These are phyloP conservation scores for Plasmodium inui DNA, from an alignment of 169 alveolate genomes.

Conservation along the genomic window DNA sequence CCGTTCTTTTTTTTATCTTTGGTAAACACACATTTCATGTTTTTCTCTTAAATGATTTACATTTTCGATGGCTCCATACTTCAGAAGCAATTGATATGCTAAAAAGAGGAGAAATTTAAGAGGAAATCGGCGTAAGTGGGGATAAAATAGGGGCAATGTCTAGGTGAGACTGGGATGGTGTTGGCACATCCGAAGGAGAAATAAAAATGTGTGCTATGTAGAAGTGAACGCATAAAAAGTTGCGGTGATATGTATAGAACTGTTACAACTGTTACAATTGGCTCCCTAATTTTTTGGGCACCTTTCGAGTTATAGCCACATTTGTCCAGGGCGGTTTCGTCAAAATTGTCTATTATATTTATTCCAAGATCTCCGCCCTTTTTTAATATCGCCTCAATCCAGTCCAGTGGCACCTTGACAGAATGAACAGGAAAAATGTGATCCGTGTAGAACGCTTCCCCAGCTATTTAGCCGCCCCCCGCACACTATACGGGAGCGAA, in stretches of 20 bases:
- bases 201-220: not conserved
- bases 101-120: not conserved
- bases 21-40: not conserved
- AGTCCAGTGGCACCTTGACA: slow-evolving; percentile 61
- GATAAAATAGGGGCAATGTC: not conserved
- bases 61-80: slow-evolving; percentile 71
- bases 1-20: not conserved
- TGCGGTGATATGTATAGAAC: not conserved
- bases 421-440: not conserved
- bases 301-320: slow-evolving; percentile 58
- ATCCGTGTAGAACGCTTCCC: not conserved
- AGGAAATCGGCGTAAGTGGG: not conserved
- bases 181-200: not conserved
- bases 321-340: slow-evolving; percentile 70
- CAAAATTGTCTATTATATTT: slow-evolving; percentile 62
- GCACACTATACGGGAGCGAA: not conserved
- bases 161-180: not conserved
- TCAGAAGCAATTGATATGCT: slow-evolving; percentile 65
- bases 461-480: not conserved
- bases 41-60: slow-evolving; percentile 33
- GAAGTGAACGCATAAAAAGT: not conserved
- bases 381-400: slow-evolving; percentile 73
- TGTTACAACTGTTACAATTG: slow-evolving; percentile 10
- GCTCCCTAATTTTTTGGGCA: not conserved
- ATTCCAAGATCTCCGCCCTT: slow-evolving; percentile 73